These are phyloP conservation scores for Neurospora sp. DNA, from an alignment of 495 filamentous ascomycete species.

Conservation along the genomic window DNA sequence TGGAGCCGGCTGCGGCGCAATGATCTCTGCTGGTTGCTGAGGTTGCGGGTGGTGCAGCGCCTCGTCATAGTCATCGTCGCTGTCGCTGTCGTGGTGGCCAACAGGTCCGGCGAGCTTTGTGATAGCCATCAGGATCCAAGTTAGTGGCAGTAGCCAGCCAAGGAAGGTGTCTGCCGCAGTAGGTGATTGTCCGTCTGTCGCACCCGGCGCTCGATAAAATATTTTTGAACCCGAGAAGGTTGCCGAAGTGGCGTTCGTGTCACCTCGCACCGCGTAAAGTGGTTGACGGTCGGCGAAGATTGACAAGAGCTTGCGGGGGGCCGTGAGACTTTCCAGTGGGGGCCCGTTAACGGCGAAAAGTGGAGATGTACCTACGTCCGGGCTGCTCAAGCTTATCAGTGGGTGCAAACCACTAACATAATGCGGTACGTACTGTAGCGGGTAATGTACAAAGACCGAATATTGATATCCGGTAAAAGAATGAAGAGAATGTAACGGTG, in stretches of 20 bases:
- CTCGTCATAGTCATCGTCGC: conserved; percentile 8
- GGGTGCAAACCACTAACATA: background rate
- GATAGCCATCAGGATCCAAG: conserved; percentile 1
- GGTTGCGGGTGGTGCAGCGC: conserved; percentile 4
- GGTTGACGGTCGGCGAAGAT: background rate
- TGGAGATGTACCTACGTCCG: background rate
- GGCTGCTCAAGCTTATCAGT: background rate
- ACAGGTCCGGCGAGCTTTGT: conserved; percentile 1
- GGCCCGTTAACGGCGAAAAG: background rate
- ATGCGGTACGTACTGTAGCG: background rate
- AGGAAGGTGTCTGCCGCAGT: background rate
- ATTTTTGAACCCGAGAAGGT: background rate
- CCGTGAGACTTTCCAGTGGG: background rate
- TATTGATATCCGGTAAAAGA: background rate
- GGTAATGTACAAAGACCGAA: background rate
- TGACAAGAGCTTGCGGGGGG: background rate
- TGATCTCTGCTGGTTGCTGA: background rate
- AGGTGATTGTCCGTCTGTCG: background rate
- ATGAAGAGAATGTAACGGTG: background rate
- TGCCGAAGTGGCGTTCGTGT: background rate
- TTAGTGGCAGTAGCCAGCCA: background rate
- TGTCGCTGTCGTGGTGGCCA: conserved; percentile 5
- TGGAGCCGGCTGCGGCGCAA: background rate
- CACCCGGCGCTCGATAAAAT: background rate
- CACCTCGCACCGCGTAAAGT: background rate